phyloP scores from a whole-genome alignment of 805 yeast genomes.

The Metschnikowia cerradonensis region DNA sequence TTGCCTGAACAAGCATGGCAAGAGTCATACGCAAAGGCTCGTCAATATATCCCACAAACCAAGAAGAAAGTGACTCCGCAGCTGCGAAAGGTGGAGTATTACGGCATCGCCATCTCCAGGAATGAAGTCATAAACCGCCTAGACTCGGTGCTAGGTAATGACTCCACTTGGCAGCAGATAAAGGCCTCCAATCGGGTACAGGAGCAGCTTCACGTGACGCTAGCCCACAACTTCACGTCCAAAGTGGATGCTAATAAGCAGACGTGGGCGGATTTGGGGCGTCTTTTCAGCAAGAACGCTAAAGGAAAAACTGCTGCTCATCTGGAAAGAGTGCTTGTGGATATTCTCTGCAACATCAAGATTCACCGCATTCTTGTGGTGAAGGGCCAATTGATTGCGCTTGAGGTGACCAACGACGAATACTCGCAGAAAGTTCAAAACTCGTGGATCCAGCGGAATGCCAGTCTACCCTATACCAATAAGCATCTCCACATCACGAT shows the following conservation, averaged over 20 bases:
- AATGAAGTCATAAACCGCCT: conserved; percentile 11
- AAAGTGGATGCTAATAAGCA: neutral
- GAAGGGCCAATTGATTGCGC: conserved; percentile 45
- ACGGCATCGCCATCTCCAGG: conserved; percentile 8
- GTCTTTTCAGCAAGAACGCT: conserved; percentile 5
- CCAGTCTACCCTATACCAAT: conserved; percentile 36
- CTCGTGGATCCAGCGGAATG: neutral
- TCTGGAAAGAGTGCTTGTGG: conserved; percentile 10
- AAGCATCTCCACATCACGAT: conserved; percentile 61
- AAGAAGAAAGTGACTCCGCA: conserved; percentile 30
- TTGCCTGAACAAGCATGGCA: conserved; percentile 34
- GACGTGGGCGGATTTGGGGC: conserved; percentile 12
- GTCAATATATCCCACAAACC: conserved; percentile 49
- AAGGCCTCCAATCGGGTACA: conserved; percentile 40
- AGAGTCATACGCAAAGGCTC: conserved; percentile 50
- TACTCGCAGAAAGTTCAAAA: neutral
- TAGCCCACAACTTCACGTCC: conserved; percentile 43
- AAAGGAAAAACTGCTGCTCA: conserved; percentile 28
- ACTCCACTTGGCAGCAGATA: conserved; percentile 23
- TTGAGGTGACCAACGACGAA: conserved; percentile 25
- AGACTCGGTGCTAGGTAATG: conserved; percentile 7
- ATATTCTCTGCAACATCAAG: conserved; percentile 34
- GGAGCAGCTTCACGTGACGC: conserved; percentile 60
- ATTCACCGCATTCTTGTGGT: conserved; percentile 49
- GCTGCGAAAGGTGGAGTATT: conserved; percentile 11